Evolutionary conservation across 129 eudicot genomes (phyloP).

Genomic region (Dittrichia graveolens): DNA sequence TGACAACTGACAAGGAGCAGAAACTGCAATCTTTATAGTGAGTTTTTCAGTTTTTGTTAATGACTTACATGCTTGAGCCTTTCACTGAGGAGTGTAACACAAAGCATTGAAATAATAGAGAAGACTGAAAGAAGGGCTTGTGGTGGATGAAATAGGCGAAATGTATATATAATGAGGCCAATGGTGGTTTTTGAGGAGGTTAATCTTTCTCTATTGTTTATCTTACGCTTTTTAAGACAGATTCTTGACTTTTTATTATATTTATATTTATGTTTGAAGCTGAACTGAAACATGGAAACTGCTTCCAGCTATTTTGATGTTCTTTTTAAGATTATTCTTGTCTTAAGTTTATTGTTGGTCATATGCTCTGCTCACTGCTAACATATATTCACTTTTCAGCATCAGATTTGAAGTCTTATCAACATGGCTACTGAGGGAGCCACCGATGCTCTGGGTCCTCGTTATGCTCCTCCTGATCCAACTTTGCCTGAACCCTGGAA

Average conservation of each 20-base stretch:
- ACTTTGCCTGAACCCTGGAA: conserved; percentile 94
- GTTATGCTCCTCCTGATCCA: conserved; percentile 96
- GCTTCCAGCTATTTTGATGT: neutral
- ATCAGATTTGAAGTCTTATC: conserved; percentile 28
- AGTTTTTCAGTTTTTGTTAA: too few species aligned
- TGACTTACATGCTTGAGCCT: too few species aligned
- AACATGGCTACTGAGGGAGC: conserved; percentile 80
- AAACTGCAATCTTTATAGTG: too few species aligned
- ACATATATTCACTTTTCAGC: neutral
- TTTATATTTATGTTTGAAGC: neutral
- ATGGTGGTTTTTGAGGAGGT: neutral
- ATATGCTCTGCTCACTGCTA: neutral
- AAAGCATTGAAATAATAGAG: too few species aligned
- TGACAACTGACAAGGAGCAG: too few species aligned
- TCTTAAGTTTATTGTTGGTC: neutral
- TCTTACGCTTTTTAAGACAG: neutral
- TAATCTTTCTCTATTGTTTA: neutral
- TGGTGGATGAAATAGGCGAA: too few species aligned
- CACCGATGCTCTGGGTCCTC: conserved; percentile 65
- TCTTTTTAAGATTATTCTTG: neutral
- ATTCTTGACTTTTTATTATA: neutral
- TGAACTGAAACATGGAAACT: conserved; percentile 1
- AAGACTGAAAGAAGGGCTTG: too few species aligned
- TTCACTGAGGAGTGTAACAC: too few species aligned
- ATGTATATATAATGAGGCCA: too few species aligned